Conservation (phyloP, 306 rosid genomes). For the Prinsepia uniflora region DNA sequence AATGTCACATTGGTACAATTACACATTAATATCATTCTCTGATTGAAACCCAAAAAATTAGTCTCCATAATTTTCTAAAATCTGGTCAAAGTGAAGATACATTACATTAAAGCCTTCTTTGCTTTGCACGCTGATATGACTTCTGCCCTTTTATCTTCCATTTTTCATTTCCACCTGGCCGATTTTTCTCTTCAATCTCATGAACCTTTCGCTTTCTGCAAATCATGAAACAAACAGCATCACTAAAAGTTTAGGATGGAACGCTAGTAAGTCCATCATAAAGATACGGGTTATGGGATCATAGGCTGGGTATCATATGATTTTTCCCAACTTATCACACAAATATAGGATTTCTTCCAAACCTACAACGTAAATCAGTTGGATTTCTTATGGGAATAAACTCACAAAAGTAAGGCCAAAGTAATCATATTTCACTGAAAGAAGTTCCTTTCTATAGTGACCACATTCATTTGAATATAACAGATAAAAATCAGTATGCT, state of each 20-base stretch:
- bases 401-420: neutral
- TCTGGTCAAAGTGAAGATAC: neutral
- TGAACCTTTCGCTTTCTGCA: slow-evolving; percentile 71
- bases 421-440: neutral
- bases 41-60: neutral
- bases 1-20: neutral
- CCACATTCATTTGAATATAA: too few species aligned
- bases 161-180: slow-evolving; percentile 62
- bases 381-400: neutral
- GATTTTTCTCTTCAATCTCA: slow-evolving; percentile 69
- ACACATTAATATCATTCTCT: neutral
- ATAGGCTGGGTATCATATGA: neutral
- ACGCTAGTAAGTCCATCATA: neutral
- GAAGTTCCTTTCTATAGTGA: too few species aligned
- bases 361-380: too few species aligned
- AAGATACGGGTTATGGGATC: neutral
- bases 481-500: too few species aligned
- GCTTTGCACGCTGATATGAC: slow-evolving; percentile 62
- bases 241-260: too few species aligned
- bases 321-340: neutral
- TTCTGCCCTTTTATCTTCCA: slow-evolving; percentile 69
- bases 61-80: neutral
- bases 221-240: slow-evolving; percentile 10
- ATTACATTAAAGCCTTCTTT: slow-evolving; percentile 45
- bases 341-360: too few species aligned